Evolutionary conservation across 2,329 filamentous ascomycete genomes (phyloP), one percentile per base, ranked within the genome.

Genomic region (Fusarium cyanostomum): DNA sequence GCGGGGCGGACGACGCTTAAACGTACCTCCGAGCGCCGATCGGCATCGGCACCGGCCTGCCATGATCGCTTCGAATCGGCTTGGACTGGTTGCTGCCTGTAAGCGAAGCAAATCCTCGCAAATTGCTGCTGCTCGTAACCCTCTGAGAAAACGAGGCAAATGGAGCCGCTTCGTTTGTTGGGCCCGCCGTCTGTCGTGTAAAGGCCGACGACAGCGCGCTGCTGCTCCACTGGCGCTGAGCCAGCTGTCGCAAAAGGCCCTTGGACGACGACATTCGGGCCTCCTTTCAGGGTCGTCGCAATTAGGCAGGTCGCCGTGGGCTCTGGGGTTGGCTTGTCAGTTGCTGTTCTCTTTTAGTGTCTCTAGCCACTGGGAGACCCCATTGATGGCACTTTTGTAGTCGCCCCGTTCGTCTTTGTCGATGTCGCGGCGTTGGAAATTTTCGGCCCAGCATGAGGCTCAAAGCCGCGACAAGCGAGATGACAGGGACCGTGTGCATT

Each of bases 321-420:
- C 24, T 68, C 39, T 56, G 48, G 53, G 56, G 37, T 30, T 61
- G 50, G 58, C 45, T 24, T 62, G 37, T 37, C n/a, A 46, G 42
- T 60, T n/a, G 31, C 10, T 53, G 43, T 60, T 46, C 49, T 64
- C 38, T 56, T 33, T 16, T 10, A 13, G 28, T 52, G 16, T 64
- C 51, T 57, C 60, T 52, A 59, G 39, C 50, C 59, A 48, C 44
- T 57, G 52, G 37, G 55, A 58, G 41, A 49, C 62, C 49, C 66
- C 66, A 67, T 71, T 41, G 42, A 57, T 54, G 68, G 69, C 66
- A 71, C 68, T 71, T 70, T 71, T 71, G 69, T 66, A 69, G 62
- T 48, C 52, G 50, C 48, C 54, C 60, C 56, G 57, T 56, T 33
- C 37, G 39, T 52, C 53, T 54, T 45, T 49, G 46, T 42, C 50